These are phyloP conservation scores for Bruguiera gymnorhiza DNA, from an alignment of 345 rosid species.

Conservation along the genomic window DNA sequence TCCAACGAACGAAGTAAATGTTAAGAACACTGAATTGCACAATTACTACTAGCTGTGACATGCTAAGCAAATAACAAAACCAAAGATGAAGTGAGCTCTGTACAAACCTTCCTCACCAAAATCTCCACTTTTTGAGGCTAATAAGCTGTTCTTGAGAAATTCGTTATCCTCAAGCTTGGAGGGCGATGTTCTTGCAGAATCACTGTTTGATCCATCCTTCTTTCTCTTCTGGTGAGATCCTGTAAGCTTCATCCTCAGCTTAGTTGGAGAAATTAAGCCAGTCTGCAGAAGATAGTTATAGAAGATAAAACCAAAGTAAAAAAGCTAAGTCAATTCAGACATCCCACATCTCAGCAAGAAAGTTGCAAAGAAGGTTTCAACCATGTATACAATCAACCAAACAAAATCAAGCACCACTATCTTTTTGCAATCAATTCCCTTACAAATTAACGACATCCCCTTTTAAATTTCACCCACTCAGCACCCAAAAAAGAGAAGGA, in stretches of 20 bases:
- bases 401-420: background rate
- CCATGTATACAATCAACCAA: too few relatives aligned
- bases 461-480: background rate
- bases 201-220: conserved; percentile 65
- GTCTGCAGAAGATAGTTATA: conserved; percentile 36
- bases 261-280: conserved; percentile 84
- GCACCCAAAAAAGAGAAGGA: background rate
- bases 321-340: background rate
- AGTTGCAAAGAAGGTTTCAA: background rate
- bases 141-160: conserved; percentile 60
- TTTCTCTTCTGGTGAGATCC: conserved; percentile 60
- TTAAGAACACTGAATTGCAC: background rate
- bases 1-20: background rate
- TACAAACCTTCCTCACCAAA: conserved; percentile 53
- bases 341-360: conserved; percentile 1
- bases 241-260: conserved; percentile 84
- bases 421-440: background rate
- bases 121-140: conserved; percentile 46
- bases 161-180: conserved; percentile 73
- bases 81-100: background rate
- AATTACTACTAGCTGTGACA: background rate
- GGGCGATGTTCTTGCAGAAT: conserved; percentile 92
- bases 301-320: background rate
- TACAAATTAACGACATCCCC: background rate
- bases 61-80: background rate